phyloP scores from a whole-genome alignment of 352 stramenopile species.

The Pythium rishiriense region DNA sequence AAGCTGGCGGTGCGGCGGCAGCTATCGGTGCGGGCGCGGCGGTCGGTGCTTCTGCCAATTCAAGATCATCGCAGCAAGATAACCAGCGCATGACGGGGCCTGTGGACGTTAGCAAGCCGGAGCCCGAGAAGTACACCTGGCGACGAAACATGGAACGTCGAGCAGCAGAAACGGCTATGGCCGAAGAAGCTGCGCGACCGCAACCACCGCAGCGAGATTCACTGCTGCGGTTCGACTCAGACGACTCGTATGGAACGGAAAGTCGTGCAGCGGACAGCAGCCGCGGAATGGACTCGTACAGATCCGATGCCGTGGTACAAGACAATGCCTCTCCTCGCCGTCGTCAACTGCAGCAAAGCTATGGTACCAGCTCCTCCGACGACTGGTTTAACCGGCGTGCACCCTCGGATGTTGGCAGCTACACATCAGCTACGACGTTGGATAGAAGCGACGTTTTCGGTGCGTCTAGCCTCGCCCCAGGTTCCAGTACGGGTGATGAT shows the following conservation, averaged over 20 bases:
- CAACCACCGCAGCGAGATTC: slow-evolving; percentile 12
- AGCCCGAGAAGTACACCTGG: slow-evolving; percentile 25
- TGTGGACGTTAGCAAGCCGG: slow-evolving; percentile 10
- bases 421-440: slow-evolving; percentile 5
- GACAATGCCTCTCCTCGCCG: slow-evolving; percentile 1
- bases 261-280: neutral
- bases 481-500: slow-evolving; percentile 19
- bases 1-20: slow-evolving; percentile 1
- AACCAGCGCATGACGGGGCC: neutral
- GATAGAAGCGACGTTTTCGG: slow-evolving; percentile 1
- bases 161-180: slow-evolving; percentile 19
- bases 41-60: slow-evolving; percentile 7
- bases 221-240: slow-evolving; percentile 24
- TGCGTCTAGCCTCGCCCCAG: slow-evolving; percentile 8
- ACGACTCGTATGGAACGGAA: slow-evolving; percentile 21
- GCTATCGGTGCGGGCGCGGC: slow-evolving; percentile 10
- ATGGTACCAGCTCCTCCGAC: slow-evolving; percentile 13
- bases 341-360: slow-evolving; percentile 9
- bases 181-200: slow-evolving; percentile 9
- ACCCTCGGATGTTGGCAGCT: slow-evolving; percentile 24
- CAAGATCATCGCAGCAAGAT: slow-evolving; percentile 14
- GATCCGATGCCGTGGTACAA: slow-evolving; percentile 1
- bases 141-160: slow-evolving; percentile 29
- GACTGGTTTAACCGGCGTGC: slow-evolving; percentile 27
- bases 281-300: neutral